phyloP scores from a whole-genome alignment of 306 rosid species.

The Acmispon strigosus region DNA sequence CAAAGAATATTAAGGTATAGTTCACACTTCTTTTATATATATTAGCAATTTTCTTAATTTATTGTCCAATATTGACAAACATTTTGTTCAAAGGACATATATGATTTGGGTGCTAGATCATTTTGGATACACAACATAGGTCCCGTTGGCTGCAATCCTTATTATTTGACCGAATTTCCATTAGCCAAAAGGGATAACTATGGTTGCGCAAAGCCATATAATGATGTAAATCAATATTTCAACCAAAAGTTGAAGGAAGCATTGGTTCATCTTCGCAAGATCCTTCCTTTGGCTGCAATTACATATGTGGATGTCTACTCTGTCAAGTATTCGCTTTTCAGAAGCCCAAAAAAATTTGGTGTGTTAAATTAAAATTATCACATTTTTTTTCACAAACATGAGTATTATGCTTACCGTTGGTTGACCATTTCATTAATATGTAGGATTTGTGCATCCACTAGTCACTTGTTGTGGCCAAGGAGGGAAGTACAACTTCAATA shows the following conservation, averaged over 20 bases:
- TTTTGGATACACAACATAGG: slow-evolving; percentile 21
- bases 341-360: too few relatives aligned
- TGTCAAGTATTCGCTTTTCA: too few relatives aligned
- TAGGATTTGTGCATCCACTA: too few relatives aligned
- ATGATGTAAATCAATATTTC: slow-evolving; percentile 50
- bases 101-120: slow-evolving; percentile 29
- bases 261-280: slow-evolving; percentile 29
- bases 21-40: background rate
- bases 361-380: too few relatives aligned
- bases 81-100: slow-evolving; percentile 18
- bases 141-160: slow-evolving; percentile 35
- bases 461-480: too few relatives aligned
- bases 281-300: slow-evolving; percentile 36
- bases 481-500: too few relatives aligned
- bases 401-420: too few relatives aligned
- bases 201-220: slow-evolving; percentile 56
- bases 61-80: background rate
- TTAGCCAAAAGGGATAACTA: slow-evolving; percentile 24
- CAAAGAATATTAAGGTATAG: too few relatives aligned
- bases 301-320: too few relatives aligned
- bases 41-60: too few relatives aligned
- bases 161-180: slow-evolving; percentile 1
- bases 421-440: too few relatives aligned
- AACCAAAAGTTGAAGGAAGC: slow-evolving; percentile 48
- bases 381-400: too few relatives aligned